Base-by-base conservation (phyloP, 192 early-diverging fungal genomes). In the Coemansia sp. region DNA sequence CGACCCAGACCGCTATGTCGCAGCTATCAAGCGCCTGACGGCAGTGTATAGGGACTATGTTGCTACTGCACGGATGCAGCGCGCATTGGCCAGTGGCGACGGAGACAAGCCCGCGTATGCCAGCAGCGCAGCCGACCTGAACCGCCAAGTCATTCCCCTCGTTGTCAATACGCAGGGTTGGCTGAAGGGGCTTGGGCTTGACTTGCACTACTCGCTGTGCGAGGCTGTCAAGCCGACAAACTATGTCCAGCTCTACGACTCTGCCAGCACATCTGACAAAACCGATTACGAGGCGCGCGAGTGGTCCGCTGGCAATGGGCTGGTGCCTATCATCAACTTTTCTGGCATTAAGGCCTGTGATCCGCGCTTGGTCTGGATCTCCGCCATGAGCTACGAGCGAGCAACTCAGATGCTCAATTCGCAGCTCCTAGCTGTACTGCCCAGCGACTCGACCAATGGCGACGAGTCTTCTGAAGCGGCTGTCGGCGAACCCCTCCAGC, bases 111-210 rank as follows among this genome's bases (percentile, higher is more conserved):
- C 64, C 19, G 60, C 31, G 32, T 54, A 45, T 38, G 47, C 37
- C 1, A 61, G 19, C 7, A 59, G 42, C 14, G 60, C 54, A 53
- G 59, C 71, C 36, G 43, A 80, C 41, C 70, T 82, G 9, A 69
- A 77, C 24, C 38, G 58, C 10, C 73, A 69, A 8, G 61, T 65
- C 31, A 69, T 95, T 35, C 96, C 97, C 4, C 75, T 99, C n/a
- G 87, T 99, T 9, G 87, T 99, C 38, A 99, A 99, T 74, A 98
- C 95, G 2, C 91, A 94, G 64, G 97, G 97, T 0, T 99, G 96
- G 95, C 81, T 93, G 37, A 94, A 90, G 71, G 96, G 89, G 6
- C 85, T 94, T 68, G 96, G 96, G 10, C 89, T 94, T 56, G 91
- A 95, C 68, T 70, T 98, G 19, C 83, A 95, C 29, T 64, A 92